These are phyloP conservation scores for Medicago truncatula DNA, from an alignment of 306 rosid species.

Conservation along the genomic window DNA sequence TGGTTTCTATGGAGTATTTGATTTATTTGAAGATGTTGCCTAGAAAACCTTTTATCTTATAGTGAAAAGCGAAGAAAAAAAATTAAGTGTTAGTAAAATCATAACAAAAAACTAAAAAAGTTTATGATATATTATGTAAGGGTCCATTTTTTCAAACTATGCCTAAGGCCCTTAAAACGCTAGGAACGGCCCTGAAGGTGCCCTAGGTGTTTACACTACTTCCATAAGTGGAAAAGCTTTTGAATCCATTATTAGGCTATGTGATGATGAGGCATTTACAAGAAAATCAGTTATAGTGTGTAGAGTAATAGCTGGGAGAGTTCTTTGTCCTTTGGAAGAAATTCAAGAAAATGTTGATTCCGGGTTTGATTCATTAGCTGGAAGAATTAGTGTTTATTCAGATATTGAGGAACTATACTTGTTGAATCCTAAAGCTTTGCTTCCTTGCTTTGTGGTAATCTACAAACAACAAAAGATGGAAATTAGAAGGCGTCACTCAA, in stretches of 20 bases:
- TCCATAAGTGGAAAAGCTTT: conserved; percentile 59
- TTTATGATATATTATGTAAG: no score
- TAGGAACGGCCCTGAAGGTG: no score
- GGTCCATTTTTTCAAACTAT: no score
- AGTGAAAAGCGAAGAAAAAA: no score
- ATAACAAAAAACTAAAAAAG: no score
- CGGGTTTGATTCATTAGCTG: conserved; percentile 56
- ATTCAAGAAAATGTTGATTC: conserved; percentile 32
- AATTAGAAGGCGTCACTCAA: conserved; percentile 20
- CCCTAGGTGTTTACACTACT: conserved; percentile 46
- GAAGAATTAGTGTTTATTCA: conserved; percentile 35
- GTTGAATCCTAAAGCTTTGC: conserved; percentile 57
- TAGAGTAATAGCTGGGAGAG: conserved; percentile 72
- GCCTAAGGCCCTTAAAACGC: no score
- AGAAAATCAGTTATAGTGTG: conserved; percentile 63
- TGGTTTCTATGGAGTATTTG: no score
- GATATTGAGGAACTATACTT: conserved; percentile 52
- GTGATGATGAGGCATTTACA: conserved; percentile 17
- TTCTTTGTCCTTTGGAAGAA: conserved; percentile 35
- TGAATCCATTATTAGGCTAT: conserved; percentile 38
- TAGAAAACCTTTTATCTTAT: no score
- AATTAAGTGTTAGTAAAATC: no score
- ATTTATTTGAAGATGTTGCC: no score
- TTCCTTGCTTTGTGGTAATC: conserved; percentile 71
- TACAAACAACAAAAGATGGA: conserved; percentile 40